Evolutionary conservation across 2,329 filamentous ascomycete species (phyloP).

Genomic region (Fusarium sp.): DNA sequence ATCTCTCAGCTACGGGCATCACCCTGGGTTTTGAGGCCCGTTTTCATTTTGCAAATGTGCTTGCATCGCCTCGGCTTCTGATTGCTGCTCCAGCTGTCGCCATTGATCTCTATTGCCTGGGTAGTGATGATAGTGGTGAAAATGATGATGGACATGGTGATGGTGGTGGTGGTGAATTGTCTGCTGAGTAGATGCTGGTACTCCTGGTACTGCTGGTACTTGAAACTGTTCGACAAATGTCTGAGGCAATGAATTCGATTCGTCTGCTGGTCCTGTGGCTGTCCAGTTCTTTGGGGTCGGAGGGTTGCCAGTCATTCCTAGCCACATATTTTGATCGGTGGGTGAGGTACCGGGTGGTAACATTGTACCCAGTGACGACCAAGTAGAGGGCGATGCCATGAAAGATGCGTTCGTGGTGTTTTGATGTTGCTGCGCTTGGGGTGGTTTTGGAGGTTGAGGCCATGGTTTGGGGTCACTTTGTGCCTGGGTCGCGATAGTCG

Average conservation of each 20-base stretch:
- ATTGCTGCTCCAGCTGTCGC: slow-evolving; percentile 29
- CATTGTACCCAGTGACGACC: slow-evolving; percentile 28
- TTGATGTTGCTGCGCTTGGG: neutral
- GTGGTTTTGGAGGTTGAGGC: neutral
- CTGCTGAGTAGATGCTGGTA: slow-evolving; percentile 12
- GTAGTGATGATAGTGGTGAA: slow-evolving; percentile 35
- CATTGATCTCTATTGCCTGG: slow-evolving; percentile 17
- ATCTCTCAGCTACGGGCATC: neutral
- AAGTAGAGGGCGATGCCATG: slow-evolving; percentile 20
- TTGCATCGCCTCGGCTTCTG: slow-evolving; percentile 30
- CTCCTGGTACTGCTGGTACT: neutral
- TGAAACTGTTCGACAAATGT: slow-evolving; percentile 26
- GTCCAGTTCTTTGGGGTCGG: slow-evolving; percentile 24
- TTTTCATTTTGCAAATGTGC: slow-evolving; percentile 15
- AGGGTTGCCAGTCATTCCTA: slow-evolving; percentile 2
- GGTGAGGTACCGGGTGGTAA: slow-evolving; percentile 14
- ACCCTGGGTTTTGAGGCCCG: slow-evolving; percentile 14
- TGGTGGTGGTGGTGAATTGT: slow-evolving; percentile 29
- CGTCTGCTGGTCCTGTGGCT: slow-evolving; percentile 1
- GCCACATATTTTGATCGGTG: slow-evolving; percentile 18
- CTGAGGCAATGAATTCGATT: neutral
- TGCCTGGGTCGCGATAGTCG: neutral
- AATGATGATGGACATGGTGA: slow-evolving; percentile 34
- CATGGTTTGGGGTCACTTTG: slow-evolving; percentile 2
- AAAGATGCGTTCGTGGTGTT: neutral